Base-by-base conservation (phyloP, 148 eudicot species). In the Cornus kousa region DNA sequence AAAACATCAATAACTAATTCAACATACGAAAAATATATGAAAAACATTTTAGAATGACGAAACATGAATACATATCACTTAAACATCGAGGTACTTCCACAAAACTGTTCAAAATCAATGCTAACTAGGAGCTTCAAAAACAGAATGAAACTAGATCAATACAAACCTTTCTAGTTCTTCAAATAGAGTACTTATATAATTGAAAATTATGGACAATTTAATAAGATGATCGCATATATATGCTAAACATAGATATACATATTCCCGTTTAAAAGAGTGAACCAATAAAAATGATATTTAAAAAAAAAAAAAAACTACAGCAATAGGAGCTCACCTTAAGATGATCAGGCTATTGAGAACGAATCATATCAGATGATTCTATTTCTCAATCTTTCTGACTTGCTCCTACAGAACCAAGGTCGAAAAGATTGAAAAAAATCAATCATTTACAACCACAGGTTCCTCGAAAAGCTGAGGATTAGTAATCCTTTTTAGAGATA, bases 81-180 rank as follows among this genome's bases (percentile, higher is more conserved):
- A 70, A 65, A 7, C 67, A 37, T 70, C n/a, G n/a, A n/a, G n/a
- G 70, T 53, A 37, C 14, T 7, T 69, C 28, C 35, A 12, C 33
- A 53, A 33, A n/a, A 33, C 68, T 5, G 43, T 67, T 13, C 67
- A 35, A 17, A 78, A 22, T 10, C 5, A 31, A 24, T 35, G 16
- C 33, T 28, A 78, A 43, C 68, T 55, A 35, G 57, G 70, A 68
- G 59, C 78, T 67, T 12, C 40, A 32, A 28, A 69, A 19, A 32
- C 9, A 32, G 46, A 77, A 17, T 4, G 10, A 60, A 48, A 28
- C 12, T 53, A 73, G 68, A 31, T 33, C 62, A 53, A 53, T 53
- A 11, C n/a, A 53, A 50, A 53, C 66, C 9, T 32, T 50, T 50
- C 35, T 22, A 48, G 10, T 66, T 55, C 23, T 23, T 5, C 60